Percentiles rank a stretch among this genome's conserved stretches.
Evolutionary conservation across 305 asterid genomes (phyloP).

Genomic region (Andrographis paniculata): DNA sequence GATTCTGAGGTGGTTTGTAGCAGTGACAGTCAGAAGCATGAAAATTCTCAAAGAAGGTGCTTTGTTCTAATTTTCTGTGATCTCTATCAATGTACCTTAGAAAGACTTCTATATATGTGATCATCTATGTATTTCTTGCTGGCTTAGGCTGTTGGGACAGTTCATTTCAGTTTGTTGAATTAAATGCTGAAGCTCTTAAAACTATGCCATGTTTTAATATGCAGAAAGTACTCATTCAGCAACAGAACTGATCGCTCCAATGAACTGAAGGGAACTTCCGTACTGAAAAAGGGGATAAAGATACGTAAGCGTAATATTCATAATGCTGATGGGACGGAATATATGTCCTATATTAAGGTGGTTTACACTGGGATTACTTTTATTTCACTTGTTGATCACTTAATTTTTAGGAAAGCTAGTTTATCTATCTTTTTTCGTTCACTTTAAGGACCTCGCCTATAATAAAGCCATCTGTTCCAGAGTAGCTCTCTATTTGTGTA

Average conservation of each 20-base stretch:
- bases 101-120: slow-evolving; percentile 5
- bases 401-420: slow-evolving; percentile 13
- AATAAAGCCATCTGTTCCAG: slow-evolving; percentile 2
- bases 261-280: slow-evolving; percentile 36
- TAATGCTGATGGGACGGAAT: slow-evolving; percentile 69
- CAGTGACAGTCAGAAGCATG: slow-evolving; percentile 41
- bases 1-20: slow-evolving; percentile 53
- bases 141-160: background rate
- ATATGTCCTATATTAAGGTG: slow-evolving; percentile 96
- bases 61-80: slow-evolving; percentile 4
- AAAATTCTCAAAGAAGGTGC: slow-evolving; percentile 54
- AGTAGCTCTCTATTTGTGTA: slow-evolving; percentile 1
- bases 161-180: slow-evolving; percentile 6
- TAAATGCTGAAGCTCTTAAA: slow-evolving; percentile 5
- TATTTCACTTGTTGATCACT: slow-evolving; percentile 14
- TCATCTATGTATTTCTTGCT: slow-evolving; percentile 13
- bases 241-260: slow-evolving; percentile 38
- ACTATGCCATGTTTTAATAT: slow-evolving; percentile 23
- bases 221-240: slow-evolving; percentile 48
- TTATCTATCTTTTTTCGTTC: slow-evolving; percentile 1
- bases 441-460: slow-evolving; percentile 1
- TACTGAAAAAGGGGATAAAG: slow-evolving; percentile 43
- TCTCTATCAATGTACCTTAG: slow-evolving; percentile 1
- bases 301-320: slow-evolving; percentile 53
- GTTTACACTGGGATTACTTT: slow-evolving; percentile 15